Conservation (phyloP, 192 early-diverging fungal species). For the Podila verticillata region DNA sequence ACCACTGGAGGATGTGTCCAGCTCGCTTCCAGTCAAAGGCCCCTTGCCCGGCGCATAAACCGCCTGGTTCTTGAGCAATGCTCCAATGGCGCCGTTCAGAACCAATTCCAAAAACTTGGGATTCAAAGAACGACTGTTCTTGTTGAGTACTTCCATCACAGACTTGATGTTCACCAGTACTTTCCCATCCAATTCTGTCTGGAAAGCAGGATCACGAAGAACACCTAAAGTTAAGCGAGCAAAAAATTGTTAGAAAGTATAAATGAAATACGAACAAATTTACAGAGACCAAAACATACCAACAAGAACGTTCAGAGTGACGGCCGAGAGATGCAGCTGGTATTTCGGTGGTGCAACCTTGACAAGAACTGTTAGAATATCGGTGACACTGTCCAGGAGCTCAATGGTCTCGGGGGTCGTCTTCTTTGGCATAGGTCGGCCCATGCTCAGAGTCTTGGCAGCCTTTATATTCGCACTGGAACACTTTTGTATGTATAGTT, state of each 20-base stretch:
- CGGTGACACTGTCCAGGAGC: constrained; percentile 51
- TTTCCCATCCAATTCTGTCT: constrained; percentile 54
- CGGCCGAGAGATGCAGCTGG: constrained; percentile 58
- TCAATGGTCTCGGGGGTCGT: constrained; percentile 29
- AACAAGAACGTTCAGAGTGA: constrained; percentile 60
- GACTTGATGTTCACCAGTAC: constrained; percentile 58
- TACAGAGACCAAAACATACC: constrained; percentile 24
- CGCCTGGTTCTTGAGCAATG: constrained; percentile 31
- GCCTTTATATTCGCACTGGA: constrained; percentile 6
- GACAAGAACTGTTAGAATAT: constrained; percentile 57
- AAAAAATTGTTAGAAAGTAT: background rate
- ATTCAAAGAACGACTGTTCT: constrained; percentile 13
- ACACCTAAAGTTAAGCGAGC: constrained; percentile 31
- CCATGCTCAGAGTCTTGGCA: constrained; percentile 1
- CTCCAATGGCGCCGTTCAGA: constrained; percentile 32
- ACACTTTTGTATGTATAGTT: constrained; percentile 30
- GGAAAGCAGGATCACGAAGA: constrained; percentile 53
- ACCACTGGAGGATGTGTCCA: background rate
- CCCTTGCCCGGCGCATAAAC: constrained; percentile 40
- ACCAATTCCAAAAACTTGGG: constrained; percentile 35
- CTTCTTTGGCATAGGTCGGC: constrained; percentile 18
- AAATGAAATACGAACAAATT: background rate
- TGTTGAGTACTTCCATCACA: constrained; percentile 52
- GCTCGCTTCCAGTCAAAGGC: background rate
- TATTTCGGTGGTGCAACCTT: constrained; percentile 54